Conservation (phyloP, 352 stramenopile species). For the Peronospora destructor region DNA sequence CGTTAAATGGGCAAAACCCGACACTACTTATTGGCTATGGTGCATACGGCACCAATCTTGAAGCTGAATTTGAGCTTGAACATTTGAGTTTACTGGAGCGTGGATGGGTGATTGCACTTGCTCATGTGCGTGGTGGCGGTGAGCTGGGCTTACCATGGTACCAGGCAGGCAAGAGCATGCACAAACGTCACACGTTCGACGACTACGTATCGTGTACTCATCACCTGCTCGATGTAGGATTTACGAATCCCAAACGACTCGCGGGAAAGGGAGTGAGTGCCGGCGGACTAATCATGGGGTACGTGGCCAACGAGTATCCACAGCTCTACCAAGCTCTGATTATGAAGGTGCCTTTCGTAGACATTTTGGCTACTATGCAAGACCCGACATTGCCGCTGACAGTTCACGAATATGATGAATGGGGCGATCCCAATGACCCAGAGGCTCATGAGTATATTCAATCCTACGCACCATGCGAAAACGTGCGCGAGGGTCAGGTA, state of each 20-base stretch:
- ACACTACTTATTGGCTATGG: conserved; percentile 87
- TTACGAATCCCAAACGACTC: conserved; percentile 54
- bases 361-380: conserved; percentile 84
- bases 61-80: conserved; percentile 82
- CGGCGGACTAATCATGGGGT: conserved; percentile 81
- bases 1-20: conserved; percentile 51
- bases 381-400: conserved; percentile 82
- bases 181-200: conserved; percentile 83
- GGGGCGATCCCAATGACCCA: conserved; percentile 57
- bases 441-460: conserved; percentile 58
- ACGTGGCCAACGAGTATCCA: conserved; percentile 78
- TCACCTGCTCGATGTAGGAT: conserved; percentile 52
- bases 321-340: conserved; percentile 70
- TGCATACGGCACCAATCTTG: conserved; percentile 83
- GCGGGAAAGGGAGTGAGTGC: conserved; percentile 80
- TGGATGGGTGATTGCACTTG: conserved; percentile 85
- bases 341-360: conserved; percentile 87
- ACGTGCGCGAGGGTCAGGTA: conserved; percentile 35
- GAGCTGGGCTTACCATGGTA: conserved; percentile 87
- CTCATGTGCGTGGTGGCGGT: conserved; percentile 84
- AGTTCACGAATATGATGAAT: conserved; percentile 90
- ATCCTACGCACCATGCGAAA: conserved; percentile 78
- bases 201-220: conserved; percentile 74
- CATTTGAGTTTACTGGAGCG: conserved; percentile 79
- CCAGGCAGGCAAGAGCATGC: conserved; percentile 58